Base-by-base conservation (phyloP, 768 basidiomycete genomes). In the Roridomyces roridus region DNA sequence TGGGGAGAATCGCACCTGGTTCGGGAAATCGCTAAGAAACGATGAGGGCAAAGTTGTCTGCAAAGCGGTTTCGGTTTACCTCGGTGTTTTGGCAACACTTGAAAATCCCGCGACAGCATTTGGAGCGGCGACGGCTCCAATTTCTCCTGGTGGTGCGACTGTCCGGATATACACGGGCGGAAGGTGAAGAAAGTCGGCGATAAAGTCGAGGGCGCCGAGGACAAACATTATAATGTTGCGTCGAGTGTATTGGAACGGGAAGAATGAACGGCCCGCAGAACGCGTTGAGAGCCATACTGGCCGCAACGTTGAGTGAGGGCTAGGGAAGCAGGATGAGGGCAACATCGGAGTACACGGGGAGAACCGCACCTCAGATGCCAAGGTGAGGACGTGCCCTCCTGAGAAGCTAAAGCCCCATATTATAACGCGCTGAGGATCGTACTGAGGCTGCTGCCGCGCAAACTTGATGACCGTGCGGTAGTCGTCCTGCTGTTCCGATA, bases 391-490 rank as follows among this genome's bases (percentile, higher is more conserved):
- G 37, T 72, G 72, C 7, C 71, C 71, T 59, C 72, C 72, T 64
- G 12, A 42, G 24, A 72, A 70, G 48, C 72, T 73, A 18, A 70
- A 68, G 0, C 75, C 75, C 75, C 75, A 76, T 0, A 75, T 24
- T 11, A 76, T 44, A 28, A 75, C 59, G 25, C 66, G 60, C 10
- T 72, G 65, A 2, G 71, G 63, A 50, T 76, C 71, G 40, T 70
- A 71, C 21, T 70, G 62, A 3, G 65, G 46, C 53, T 70, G 67
- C 49, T 66, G 66, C n/a, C 71, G 60, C 34, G 66, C 68, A 41
- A 65, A 75, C 41, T 71, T 70, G 39, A 77, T 51, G 24, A 76
- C 74, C 4, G 72, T 69, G n/a, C 69, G 60, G 51, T 76, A 75
- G 65, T 75, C 74, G 2, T 73, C 73, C 36, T 70, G 66, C 52